Evolutionary conservation across 1,284 basidiomycete species (phyloP).

Genomic region (Tranzscheliella williamsii): DNA sequence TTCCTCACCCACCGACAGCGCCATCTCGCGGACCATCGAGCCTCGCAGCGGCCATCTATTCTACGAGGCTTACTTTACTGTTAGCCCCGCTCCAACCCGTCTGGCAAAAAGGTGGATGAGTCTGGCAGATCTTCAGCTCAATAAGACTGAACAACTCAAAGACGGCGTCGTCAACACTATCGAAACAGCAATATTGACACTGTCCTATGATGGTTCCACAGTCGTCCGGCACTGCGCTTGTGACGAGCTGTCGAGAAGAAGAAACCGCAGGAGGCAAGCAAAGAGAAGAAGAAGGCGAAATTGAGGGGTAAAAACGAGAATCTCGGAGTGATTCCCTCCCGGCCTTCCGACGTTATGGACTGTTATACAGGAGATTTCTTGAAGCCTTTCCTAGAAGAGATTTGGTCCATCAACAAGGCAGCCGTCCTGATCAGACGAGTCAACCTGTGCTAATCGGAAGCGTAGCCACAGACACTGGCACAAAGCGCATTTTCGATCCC

Average conservation of each 20-base stretch:
- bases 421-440: constrained; percentile 39
- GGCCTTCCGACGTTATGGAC: constrained; percentile 48
- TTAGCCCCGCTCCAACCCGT: constrained; percentile 39
- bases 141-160: constrained; percentile 37
- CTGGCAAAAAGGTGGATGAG: constrained; percentile 38
- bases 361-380: constrained; percentile 51
- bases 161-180: constrained; percentile 43
- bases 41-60: constrained; percentile 11
- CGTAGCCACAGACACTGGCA: constrained; percentile 31
- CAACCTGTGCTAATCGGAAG: constrained; percentile 41
- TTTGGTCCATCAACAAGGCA: constrained; percentile 53
- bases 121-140: constrained; percentile 24
- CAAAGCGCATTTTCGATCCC: constrained; percentile 32
- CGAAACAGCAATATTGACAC: constrained; percentile 44
- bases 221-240: constrained; percentile 49
- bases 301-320: constrained; percentile 6
- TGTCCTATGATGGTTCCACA: constrained; percentile 45
- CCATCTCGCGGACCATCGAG: constrained; percentile 2
- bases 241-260: constrained; percentile 42
- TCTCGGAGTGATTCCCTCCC: constrained; percentile 36
- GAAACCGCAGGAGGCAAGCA: constrained; percentile 30
- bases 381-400: constrained; percentile 38
- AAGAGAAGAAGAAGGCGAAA: constrained; percentile 8
- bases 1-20: neutral
- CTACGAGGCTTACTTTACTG: constrained; percentile 51